Conservation (phyloP, 2,329 filamentous ascomycete species). For the Xylariaceae sp. region DNA sequence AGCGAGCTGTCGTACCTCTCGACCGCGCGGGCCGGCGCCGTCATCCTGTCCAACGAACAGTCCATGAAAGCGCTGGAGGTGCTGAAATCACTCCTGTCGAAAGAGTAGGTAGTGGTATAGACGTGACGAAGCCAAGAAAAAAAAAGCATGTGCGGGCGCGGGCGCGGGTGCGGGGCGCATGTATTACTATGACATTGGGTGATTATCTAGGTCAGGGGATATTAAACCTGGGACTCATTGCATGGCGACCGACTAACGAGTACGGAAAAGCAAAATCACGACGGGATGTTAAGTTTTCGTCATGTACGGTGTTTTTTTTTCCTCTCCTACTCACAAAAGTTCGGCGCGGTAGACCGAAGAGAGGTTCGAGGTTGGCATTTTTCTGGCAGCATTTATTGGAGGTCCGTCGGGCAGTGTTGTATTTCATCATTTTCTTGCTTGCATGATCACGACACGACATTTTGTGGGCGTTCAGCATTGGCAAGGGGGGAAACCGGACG, state of each 20-base stretch:
- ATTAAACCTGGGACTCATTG: constrained; percentile 1
- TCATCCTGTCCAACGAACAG: constrained; percentile 79
- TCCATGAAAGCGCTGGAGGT: constrained; percentile 74
- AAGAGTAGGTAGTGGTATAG: constrained; percentile 25
- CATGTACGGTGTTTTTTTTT: too few species aligned
- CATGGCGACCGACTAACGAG: not conserved
- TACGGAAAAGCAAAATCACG: constrained; percentile 8
- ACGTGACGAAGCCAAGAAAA: not conserved
- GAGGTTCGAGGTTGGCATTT: constrained; percentile 14
- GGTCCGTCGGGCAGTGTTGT: constrained; percentile 5
- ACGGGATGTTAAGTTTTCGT: constrained; percentile 14
- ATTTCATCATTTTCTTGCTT: constrained; percentile 1
- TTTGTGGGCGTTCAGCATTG: too few species aligned
- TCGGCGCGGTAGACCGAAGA: constrained; percentile 13
- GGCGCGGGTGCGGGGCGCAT: too few species aligned
- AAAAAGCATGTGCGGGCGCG: not conserved
- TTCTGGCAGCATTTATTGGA: constrained; percentile 5
- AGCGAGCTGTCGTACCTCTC: constrained; percentile 90
- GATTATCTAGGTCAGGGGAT: not conserved
- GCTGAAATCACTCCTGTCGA: constrained; percentile 56
- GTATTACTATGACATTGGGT: constrained; percentile 19
- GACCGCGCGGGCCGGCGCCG: constrained; percentile 84
- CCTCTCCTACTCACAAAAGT: constrained; percentile 8
- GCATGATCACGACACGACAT: too few species aligned
- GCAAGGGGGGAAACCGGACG: too few species aligned